A percentile compares a stretch with the other conserved stretches of the same genome.
Conservation (phyloP, 148 eudicot species). For the Amaranthus palmeri region DNA sequence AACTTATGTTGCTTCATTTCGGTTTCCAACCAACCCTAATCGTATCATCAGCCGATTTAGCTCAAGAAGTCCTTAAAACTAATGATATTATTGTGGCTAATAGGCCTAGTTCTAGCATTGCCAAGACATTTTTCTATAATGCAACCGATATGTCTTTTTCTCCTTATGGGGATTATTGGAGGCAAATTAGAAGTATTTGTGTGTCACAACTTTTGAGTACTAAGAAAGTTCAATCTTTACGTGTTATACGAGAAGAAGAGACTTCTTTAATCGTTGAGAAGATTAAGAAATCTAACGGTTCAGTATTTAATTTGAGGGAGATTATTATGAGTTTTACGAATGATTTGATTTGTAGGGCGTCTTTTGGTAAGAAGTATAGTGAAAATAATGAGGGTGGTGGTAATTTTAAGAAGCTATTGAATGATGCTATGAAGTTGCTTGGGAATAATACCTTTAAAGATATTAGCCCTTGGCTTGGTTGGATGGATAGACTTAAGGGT, state of each 20-base stretch:
- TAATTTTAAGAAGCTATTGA: constrained; percentile 18
- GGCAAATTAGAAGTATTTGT: constrained; percentile 29
- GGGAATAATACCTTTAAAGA: constrained; percentile 32
- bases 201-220: constrained; percentile 35
- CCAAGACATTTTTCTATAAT: constrained; percentile 19
- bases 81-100: constrained; percentile 31
- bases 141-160: constrained; percentile 22
- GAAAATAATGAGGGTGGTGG: constrained; percentile 14
- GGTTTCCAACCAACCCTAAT: constrained; percentile 29
- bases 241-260: constrained; percentile 26
- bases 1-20: constrained; percentile 36
- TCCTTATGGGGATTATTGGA: constrained; percentile 40
- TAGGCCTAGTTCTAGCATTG: constrained; percentile 9
- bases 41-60: constrained; percentile 34
- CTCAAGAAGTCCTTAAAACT: constrained; percentile 35
- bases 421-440: constrained; percentile 16
- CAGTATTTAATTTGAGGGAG: constrained; percentile 22
- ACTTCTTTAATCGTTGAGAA: constrained; percentile 12
- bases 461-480: constrained; percentile 43
- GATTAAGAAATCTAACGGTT: constrained; percentile 2
- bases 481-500: constrained; percentile 42
- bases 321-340: constrained; percentile 15
- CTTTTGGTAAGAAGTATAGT: constrained; percentile 35
- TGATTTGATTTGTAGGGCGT: constrained; percentile 30
- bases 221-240: constrained; percentile 24